Conservation (phyloP, 768 basidiomycete genomes). For the Agaricus subrufescens region DNA sequence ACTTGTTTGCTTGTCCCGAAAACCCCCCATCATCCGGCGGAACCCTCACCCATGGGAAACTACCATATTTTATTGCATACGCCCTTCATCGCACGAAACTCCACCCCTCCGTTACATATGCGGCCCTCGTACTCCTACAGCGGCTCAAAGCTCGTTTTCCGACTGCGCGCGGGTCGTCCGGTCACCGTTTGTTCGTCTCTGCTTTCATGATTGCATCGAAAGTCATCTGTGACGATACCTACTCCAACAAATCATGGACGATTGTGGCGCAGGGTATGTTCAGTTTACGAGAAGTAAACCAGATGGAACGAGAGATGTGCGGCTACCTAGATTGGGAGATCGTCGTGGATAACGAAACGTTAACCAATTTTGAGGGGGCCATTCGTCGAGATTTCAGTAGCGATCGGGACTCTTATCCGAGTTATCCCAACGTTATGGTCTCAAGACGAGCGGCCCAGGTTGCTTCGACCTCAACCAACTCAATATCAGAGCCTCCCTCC, state of each 20-base stretch:
- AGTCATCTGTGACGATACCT: conserved; percentile 92
- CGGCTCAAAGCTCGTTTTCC: conserved; percentile 91
- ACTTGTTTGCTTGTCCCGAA: conserved; percentile 85
- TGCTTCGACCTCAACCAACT: conserved; percentile 32
- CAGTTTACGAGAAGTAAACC: conserved; percentile 83
- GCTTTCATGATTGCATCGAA: conserved; percentile 92
- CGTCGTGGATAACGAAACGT: conserved; percentile 61
- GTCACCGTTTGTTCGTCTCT: conserved; percentile 86
- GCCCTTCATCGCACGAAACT: conserved; percentile 82
- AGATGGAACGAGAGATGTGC: conserved; percentile 95
- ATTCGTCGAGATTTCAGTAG: conserved; percentile 55
- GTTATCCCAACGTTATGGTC: conserved; percentile 56
- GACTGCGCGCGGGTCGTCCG: conserved; percentile 84
- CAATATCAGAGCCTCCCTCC: conserved; percentile 36
- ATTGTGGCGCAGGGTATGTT: conserved; percentile 91
- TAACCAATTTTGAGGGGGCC: conserved; percentile 56
- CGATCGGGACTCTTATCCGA: conserved; percentile 51
- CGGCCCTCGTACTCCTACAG: conserved; percentile 64
- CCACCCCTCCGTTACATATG: conserved; percentile 64
- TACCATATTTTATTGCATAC: conserved; percentile 83
- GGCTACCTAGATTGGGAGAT: conserved; percentile 91
- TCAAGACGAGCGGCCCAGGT: conserved; percentile 54
- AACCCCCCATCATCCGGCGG: conserved; percentile 48
- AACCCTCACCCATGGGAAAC: conserved; percentile 50
- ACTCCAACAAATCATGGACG: conserved; percentile 90